Evolutionary conservation across 306 rosid genomes (phyloP), one percentile per base, ranked within the genome.

Genomic region (Mimosa pudica): DNA sequence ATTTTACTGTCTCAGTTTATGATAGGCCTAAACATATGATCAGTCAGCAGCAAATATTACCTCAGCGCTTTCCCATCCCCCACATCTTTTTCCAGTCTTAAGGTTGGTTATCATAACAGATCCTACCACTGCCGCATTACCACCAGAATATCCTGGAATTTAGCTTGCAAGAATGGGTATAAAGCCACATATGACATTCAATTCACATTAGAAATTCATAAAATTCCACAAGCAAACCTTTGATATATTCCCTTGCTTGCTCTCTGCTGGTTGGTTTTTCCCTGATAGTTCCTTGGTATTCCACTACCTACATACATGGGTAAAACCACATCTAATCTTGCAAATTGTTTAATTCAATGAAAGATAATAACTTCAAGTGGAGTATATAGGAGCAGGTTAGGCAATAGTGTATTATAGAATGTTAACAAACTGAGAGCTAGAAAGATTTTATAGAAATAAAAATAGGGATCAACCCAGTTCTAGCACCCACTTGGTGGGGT

Each of bases 1-100:
- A 65, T 13, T 32, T 49, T 65, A 52, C 51, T 33, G 48, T 66
- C 54, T 65, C 47, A 41, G 64, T 72, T 63, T 79, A 77, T 65
- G 10, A 70, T 2, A 66, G 33, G 60, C 48, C 4, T 51, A 80
- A 46, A 36, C 10, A 44, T 35, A 14, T 80, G 80, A 65, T 33
- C 64, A 55, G 68, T 82, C n/a, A 80, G 61, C 18, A 71, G 65
- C 49, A 76, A 61, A 10, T 10, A 61, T 20, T 86, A 95, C 98
- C 98, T 95, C 98, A 24, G 98, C 97, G 71, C 90, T 85, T 12
- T 90, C 86, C 96, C 98, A 95, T 62, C 89, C 97, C 6, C 92
- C 90, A 75, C 46, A 87, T 85, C 96, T 88, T 83, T 87, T 91
- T 78, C 97, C 92, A 6, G 95, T 92, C 82, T 55, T 78, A n/a